Evolutionary conservation across 768 basidiomycete genomes (phyloP).

Genomic region (Phaeotremella skinneri): DNA sequence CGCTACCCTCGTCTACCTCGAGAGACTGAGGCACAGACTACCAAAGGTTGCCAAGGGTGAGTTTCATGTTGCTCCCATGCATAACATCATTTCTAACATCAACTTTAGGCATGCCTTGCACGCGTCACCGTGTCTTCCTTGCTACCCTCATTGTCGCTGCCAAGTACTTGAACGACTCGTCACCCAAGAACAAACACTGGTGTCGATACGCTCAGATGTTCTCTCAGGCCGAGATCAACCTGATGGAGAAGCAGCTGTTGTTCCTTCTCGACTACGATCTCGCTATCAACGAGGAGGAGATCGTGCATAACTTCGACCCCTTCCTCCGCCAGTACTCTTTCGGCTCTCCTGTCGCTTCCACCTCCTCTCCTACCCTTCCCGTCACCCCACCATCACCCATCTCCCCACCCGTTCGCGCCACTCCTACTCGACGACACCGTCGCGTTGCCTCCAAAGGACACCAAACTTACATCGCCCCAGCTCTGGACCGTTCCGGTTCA

Average conservation of each 20-base stretch:
- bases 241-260: constrained; percentile 96
- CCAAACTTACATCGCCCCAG: constrained; percentile 42
- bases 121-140: constrained; percentile 83
- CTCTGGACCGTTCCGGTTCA: constrained; percentile 50
- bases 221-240: constrained; percentile 64
- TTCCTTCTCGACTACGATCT: constrained; percentile 68
- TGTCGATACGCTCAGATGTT: constrained; percentile 69
- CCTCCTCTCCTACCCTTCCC: constrained; percentile 32
- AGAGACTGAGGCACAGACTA: constrained; percentile 74
- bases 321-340: constrained; percentile 46
- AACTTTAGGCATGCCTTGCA: constrained; percentile 53
- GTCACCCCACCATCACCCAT: constrained; percentile 35
- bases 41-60: constrained; percentile 81
- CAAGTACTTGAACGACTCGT: constrained; percentile 88
- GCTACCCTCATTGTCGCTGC: constrained; percentile 83
- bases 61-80: constrained; percentile 38
- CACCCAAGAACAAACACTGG: constrained; percentile 88
- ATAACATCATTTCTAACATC: neutral
- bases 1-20: constrained; percentile 86
- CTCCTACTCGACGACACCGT: constrained; percentile 29
- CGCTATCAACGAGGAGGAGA: constrained; percentile 46
- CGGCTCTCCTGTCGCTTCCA: constrained; percentile 29
- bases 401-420: constrained; percentile 30
- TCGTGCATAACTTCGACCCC: constrained; percentile 48
- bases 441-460: constrained; percentile 31